phyloP scores from a whole-genome alignment of 2,329 filamentous ascomycete species.

The Cladophialophora psammophila region DNA sequence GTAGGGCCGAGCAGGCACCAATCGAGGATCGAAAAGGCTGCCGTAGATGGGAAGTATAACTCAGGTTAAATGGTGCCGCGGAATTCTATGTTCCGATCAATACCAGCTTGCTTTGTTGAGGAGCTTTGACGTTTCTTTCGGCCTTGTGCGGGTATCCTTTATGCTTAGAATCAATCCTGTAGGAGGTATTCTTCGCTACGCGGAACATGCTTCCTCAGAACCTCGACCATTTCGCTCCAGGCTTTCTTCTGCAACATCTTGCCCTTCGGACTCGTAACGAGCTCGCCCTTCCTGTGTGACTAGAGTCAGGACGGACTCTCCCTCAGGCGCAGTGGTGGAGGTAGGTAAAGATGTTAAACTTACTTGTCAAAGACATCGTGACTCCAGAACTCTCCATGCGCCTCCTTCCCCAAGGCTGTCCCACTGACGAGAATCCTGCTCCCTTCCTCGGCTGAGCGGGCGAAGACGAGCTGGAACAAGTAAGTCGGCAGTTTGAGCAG shows the following conservation, averaged over 20 bases:
- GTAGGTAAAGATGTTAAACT: neutral
- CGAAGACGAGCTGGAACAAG: constrained; percentile 50
- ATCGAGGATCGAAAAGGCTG: too few relatives aligned
- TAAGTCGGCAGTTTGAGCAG: constrained; percentile 42
- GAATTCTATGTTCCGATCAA: too few relatives aligned
- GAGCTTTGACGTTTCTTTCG: neutral
- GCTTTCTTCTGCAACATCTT: constrained; percentile 47
- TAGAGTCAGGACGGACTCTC: neutral
- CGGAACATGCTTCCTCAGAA: constrained; percentile 38
- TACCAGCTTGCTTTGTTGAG: too few relatives aligned
- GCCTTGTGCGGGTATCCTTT: neutral
- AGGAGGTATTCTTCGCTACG: neutral
- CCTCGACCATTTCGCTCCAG: constrained; percentile 50
- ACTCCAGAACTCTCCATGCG: constrained; percentile 53
- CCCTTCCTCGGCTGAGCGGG: constrained; percentile 53
- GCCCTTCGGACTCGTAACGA: constrained; percentile 41
- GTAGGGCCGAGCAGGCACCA: too few relatives aligned
- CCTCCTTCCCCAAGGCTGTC: constrained; percentile 51
- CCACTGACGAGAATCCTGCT: constrained; percentile 55
- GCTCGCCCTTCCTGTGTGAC: constrained; percentile 24
- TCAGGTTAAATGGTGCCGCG: too few relatives aligned
- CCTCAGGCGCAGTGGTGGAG: neutral
- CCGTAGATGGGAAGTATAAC: too few relatives aligned
- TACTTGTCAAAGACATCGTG: constrained; percentile 43
- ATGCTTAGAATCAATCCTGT: neutral